Evolutionary conservation across 805 yeast genomes (phyloP), one percentile per base, ranked within the genome.

Genomic region (Cyberlindnera maritima): DNA sequence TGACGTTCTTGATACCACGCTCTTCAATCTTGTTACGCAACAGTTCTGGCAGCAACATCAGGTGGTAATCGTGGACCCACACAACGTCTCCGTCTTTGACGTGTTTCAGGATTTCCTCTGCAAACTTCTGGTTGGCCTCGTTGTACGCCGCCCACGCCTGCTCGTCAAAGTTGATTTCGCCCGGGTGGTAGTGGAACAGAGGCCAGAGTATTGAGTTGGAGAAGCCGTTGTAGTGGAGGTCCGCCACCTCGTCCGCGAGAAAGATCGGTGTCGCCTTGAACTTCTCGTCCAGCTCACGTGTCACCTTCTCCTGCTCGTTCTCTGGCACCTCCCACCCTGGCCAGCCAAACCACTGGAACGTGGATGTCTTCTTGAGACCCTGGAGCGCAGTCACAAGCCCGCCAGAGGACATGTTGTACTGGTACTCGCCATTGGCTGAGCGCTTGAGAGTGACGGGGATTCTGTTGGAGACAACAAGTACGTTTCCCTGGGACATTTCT

Each of bases 341-440:
- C 99, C 99, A 94, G 14, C 99, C 99, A 60, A 88, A 83, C 99
- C 99, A 94, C 63, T 90, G 94, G 68, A 90, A 90, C 41, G 85
- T 83, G 10, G 88, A 81, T 3, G 83, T 69, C 60, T 87, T 86
- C 65, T 88, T 88, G 44, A 94, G 70, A 1, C 98, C 98, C 61
- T 91, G 96, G 36, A 94, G 71, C 0, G 97, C 99, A 1, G 97
- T 89, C 20, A 95, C 99, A 41, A 94, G 77, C 2, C 99, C 99
- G 23, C 99, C 99, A 2, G 96, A 87, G 26, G 97, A 90, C 97
- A 94, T 88, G 41, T 83, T 69, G 65, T 92, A 94, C 49, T 81
- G 81, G 64, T 89, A 94, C 12, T 75, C 65, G 3, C 92, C 90
- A 38, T 74, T 71, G 1, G 69, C 63, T 14, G 76, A 75, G 44